phyloP scores from a whole-genome alignment of 140 eudicot genomes.

The Senecio squalidus region DNA sequence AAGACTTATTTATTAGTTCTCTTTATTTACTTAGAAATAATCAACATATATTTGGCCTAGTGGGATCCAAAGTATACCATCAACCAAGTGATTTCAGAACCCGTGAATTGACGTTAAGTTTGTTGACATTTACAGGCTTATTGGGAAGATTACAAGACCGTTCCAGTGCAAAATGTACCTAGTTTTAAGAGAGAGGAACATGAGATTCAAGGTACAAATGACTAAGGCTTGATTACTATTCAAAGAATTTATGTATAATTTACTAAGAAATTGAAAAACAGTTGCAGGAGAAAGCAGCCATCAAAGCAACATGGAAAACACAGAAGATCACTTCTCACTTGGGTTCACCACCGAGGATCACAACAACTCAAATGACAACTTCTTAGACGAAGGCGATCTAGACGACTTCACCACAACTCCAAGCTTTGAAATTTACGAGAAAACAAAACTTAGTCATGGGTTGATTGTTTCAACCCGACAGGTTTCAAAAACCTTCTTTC shows the following conservation, averaged over 20 bases:
- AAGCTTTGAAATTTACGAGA: conserved; percentile 63
- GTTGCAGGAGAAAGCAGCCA: conserved; percentile 65
- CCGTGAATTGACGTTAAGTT: background rate
- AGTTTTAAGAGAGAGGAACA: conserved; percentile 34
- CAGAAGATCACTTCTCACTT: conserved; percentile 40
- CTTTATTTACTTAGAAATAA: background rate
- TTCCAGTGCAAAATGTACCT: conserved; percentile 55
- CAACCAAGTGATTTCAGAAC: too few species aligned
- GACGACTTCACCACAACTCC: conserved; percentile 62
- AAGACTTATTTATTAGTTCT: background rate
- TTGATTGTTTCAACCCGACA: conserved; percentile 66
- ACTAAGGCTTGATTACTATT: conserved; percentile 5
- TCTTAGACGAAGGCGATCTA: conserved; percentile 57
- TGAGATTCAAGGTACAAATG: conserved; percentile 43
- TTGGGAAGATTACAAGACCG: conserved; percentile 54
- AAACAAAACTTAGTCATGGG: conserved; percentile 55
- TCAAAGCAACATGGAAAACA: conserved; percentile 33
- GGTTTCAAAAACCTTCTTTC: conserved; percentile 58
- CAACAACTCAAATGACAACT: conserved; percentile 35
- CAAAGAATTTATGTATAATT: conserved; percentile 1
- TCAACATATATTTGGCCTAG: background rate
- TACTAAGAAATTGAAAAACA: conserved; percentile 10
- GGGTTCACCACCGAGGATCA: conserved; percentile 28
- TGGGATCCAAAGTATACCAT: too few species aligned
- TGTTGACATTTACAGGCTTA: conserved; percentile 33